Percentiles rank a stretch among this genome's conserved stretches.
phyloP scores from a whole-genome alignment of 2,329 filamentous ascomycete genomes.

The Ceratocystis ficicola region DNA sequence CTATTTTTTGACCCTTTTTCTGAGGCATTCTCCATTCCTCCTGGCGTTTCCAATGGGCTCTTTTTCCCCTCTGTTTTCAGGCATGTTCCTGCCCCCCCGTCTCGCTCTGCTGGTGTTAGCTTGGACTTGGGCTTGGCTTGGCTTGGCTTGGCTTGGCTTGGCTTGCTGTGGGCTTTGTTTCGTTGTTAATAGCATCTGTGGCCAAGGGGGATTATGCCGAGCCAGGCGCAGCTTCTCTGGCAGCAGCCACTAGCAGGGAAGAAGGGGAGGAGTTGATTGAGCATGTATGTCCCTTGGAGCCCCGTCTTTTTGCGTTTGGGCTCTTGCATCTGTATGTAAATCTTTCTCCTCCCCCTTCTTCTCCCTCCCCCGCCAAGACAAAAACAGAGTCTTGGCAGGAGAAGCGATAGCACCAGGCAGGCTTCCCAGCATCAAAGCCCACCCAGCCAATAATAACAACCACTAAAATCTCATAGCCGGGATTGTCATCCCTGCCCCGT shows the following conservation, averaged over 20 bases:
- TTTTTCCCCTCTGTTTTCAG: neutral
- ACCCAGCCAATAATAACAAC: neutral
- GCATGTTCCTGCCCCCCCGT: neutral
- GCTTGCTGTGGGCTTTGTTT: slow-evolving; percentile 2
- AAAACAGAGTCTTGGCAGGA: slow-evolving; percentile 11
- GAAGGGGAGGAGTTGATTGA: neutral
- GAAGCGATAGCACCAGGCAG: slow-evolving; percentile 10
- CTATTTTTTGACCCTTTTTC: neutral
- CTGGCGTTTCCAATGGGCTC: neutral
- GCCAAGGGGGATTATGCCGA: slow-evolving; percentile 11
- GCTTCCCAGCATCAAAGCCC: slow-evolving; percentile 9
- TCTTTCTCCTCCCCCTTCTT: neutral
- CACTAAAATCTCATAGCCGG: neutral
- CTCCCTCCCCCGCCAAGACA: slow-evolving; percentile 13
- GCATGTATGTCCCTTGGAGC: no score
- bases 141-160: neutral
- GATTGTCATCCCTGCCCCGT: neutral
- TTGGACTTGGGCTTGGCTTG: neutral
- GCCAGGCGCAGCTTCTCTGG: slow-evolving; percentile 9
- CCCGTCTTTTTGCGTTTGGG: neutral
- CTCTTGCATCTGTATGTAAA: neutral
- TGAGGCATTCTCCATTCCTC: slow-evolving; percentile 1
- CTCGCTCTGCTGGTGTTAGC: neutral
- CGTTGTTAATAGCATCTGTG: slow-evolving; percentile 9
- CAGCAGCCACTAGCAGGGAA: neutral